Conservation (phyloP, 192 early-diverging fungal species). For the Blastocladiella britannica region DNA sequence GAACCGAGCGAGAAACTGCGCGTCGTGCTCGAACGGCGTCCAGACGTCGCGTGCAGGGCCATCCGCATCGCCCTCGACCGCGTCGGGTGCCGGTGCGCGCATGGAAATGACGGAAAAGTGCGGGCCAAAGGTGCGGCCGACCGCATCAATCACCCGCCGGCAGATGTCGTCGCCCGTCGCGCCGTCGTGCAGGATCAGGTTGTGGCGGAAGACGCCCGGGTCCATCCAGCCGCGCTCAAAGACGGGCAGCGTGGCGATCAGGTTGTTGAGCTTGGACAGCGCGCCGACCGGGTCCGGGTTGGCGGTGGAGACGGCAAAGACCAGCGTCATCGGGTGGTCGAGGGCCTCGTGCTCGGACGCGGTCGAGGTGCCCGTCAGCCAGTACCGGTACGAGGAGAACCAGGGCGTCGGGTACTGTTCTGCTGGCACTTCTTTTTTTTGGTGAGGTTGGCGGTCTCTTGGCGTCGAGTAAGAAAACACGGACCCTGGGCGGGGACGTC, state of each 20-base stretch:
- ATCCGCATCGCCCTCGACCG: too few species aligned
- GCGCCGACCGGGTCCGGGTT: background rate
- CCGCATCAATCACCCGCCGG: background rate
- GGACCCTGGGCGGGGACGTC: too few species aligned
- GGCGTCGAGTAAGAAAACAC: too few species aligned
- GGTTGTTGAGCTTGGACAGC: background rate
- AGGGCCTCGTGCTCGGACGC: background rate
- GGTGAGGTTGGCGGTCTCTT: too few species aligned
- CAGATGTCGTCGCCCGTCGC: background rate
- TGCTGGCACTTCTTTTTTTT: too few species aligned
- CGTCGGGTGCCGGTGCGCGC: too few species aligned
- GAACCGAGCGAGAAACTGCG: too few species aligned
- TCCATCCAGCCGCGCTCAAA: background rate
- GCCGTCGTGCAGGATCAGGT: background rate
- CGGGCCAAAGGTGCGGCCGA: background rate
- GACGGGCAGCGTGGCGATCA: background rate
- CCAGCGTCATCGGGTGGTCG: background rate
- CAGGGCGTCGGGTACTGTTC: background rate
- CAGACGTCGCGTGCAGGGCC: background rate
- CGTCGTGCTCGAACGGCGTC: background rate
- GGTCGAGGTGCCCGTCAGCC: background rate
- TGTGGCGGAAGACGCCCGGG: background rate
- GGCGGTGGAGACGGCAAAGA: background rate
- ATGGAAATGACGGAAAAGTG: too few species aligned
- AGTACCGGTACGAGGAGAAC: background rate